phyloP scores from a whole-genome alignment of 441 rosid genomes.

The Capsella rubella region DNA sequence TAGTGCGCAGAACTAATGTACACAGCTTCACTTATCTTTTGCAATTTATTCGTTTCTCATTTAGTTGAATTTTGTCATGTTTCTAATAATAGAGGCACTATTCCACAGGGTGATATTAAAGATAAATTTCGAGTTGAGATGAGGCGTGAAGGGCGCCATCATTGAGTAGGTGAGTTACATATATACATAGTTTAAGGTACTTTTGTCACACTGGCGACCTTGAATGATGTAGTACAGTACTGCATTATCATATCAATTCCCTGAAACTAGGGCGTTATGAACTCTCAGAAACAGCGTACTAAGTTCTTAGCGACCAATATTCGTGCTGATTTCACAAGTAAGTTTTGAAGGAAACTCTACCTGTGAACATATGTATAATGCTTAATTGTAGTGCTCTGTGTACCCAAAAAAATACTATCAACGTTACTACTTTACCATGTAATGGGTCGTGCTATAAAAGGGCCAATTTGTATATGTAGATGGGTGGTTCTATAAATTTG shows the following conservation, averaged over 20 bases:
- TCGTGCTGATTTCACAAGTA: neutral
- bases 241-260: constrained; percentile 16
- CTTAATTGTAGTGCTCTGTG: neutral
- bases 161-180: constrained; percentile 42
- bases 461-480: constrained; percentile 3
- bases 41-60: constrained; percentile 2
- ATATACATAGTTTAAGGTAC: constrained; percentile 10
- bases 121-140: constrained; percentile 46
- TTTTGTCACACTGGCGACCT: neutral
- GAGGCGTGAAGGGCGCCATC: constrained; percentile 34
- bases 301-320: constrained; percentile 3
- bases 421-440: neutral
- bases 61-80: constrained; percentile 1
- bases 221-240: neutral
- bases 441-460: constrained; percentile 1
- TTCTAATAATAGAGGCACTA: constrained; percentile 23
- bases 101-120: constrained; percentile 40
- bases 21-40: constrained; percentile 22
- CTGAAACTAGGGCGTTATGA: constrained; percentile 6
- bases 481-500: constrained; percentile 6
- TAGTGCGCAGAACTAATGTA: constrained; percentile 42
- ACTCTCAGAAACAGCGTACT: constrained; percentile 28
- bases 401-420: constrained; percentile 1
- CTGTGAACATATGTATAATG: constrained; percentile 6
- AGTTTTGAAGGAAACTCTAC: constrained; percentile 7